Conservation (phyloP, 306 rosid species). For the Quercus mongolica region DNA sequence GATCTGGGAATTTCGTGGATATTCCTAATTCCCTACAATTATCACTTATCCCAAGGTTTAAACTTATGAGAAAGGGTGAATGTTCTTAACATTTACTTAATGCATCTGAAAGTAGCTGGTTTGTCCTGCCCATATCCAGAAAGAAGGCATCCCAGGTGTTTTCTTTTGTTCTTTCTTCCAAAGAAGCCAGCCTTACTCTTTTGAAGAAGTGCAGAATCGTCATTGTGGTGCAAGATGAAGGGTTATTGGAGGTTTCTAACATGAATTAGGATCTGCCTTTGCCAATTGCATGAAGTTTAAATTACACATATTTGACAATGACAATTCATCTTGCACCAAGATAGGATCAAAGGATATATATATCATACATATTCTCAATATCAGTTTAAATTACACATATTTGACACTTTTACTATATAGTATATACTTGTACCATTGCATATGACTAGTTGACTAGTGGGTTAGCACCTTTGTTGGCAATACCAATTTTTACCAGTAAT, state of each 20-base stretch:
- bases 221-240: neutral
- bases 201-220: neutral
- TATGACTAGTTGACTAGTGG: neutral
- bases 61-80: too few relatives aligned
- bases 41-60: too few relatives aligned
- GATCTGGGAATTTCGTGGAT: too few relatives aligned
- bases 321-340: too few relatives aligned
- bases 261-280: neutral
- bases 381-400: neutral
- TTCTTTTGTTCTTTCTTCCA: neutral
- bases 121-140: neutral
- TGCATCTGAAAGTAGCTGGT: neutral
- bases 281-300: neutral
- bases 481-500: constrained; percentile 10
- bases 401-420: neutral
- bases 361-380: neutral
- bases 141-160: neutral
- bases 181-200: neutral
- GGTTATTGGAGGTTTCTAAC: neutral
- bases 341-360: neutral
- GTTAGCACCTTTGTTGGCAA: neutral
- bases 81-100: too few relatives aligned
- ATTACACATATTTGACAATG: too few relatives aligned
- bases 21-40: too few relatives aligned
- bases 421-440: neutral